Evolutionary conservation across 371 early-diverging fungal species (phyloP), one percentile per base, ranked within the genome.

Genomic region (Mortierella polycephala): DNA sequence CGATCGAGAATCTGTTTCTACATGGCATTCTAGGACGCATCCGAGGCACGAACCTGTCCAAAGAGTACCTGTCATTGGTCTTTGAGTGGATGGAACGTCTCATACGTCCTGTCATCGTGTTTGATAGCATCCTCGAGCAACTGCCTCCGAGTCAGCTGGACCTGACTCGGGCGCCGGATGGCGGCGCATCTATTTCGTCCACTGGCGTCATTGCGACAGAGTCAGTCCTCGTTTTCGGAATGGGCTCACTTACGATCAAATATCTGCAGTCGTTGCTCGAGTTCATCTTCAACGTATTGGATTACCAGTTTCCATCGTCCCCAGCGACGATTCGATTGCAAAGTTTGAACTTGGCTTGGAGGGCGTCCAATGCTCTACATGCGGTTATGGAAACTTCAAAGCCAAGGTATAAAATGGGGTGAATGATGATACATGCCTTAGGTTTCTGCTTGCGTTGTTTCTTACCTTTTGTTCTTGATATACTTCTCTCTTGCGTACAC

Each of bases 231-330:
- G 44, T 77, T 21, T 73, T 53, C 53, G 80, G 80, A 5, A 46
- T 79, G 60, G 80, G 80, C 20, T n/a, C 41, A 0, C 12, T 62
- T 14, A 69, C 80, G 16, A 73, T 62, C 23, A 79, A 79, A 53
- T 73, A 79, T n/a, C 63, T 79, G 5, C 69, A 63, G 13, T 60
- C 74, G 1, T 41, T 73, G 13, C 57, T 79, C 8, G 56, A 30
- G 2, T 68, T 69, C 46, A 46, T 57, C 7, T 62, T 66, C 46
- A 50, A 64, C 14, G 23, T 73, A 10, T 50, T 79, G 10, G 73
- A 73, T 7, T 47, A 56, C 18, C 70, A 62, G 0, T 50, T 79
- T 21, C 80, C 74, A 7, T 66, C 80, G 1, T 62, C 74, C 2
- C 67, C 80, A 16, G 18, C 50, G n/a, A 23, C 40, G 10, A 55